Percentiles rank a stretch among this genome's conserved stretches.
Evolutionary conservation across 2,329 filamentous ascomycete genomes (phyloP).

Genomic region (Fusarium papillatum): DNA sequence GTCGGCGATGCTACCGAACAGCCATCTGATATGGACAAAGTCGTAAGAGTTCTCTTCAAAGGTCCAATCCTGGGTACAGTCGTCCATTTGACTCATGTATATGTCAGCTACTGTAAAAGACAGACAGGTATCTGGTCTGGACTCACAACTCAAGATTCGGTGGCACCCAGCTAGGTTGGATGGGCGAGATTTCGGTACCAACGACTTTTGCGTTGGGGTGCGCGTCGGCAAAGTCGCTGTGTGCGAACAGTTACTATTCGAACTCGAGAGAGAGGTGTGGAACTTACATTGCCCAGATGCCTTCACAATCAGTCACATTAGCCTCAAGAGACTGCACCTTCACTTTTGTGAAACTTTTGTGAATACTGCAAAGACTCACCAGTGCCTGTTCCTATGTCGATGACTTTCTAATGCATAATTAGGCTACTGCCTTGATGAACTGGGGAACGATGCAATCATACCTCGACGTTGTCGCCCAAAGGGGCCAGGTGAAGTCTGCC

Average conservation of each 20-base stretch:
- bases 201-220: neutral
- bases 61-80: conserved; percentile 13
- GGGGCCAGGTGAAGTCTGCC: conserved; percentile 13
- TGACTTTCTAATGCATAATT: neutral
- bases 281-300: conserved; percentile 14
- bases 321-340: neutral
- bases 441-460: neutral
- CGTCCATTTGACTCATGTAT: conserved; percentile 8
- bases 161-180: conserved; percentile 4
- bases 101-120: neutral
- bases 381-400: neutral
- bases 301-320: neutral
- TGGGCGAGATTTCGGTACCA: conserved; percentile 2
- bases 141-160: conserved; percentile 11
- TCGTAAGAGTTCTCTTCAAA: conserved; percentile 4
- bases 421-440: neutral
- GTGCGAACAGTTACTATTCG: neutral
- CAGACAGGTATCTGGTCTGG: no score
- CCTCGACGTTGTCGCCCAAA: neutral
- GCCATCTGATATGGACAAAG: conserved; percentile 6
- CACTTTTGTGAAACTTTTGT: neutral
- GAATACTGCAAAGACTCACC: neutral
- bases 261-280: neutral
- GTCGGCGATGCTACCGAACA: conserved; percentile 5
- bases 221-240: neutral